Base-by-base conservation (phyloP, 257 asterid species). In the Salvia splendens region DNA sequence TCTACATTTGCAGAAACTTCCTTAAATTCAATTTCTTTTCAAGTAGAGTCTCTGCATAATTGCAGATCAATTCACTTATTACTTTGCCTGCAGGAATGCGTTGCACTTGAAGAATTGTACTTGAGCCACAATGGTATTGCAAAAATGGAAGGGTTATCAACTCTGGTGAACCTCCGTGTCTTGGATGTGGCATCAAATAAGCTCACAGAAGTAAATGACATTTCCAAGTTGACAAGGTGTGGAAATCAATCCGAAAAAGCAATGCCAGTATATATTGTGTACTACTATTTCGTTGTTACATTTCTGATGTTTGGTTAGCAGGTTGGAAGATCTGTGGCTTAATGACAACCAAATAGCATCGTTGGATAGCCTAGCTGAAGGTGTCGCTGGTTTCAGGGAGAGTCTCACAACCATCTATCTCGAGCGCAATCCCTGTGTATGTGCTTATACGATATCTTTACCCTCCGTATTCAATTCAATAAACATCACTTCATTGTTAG, bases 261-360 rank as follows among this genome's bases (percentile, higher is more conserved):
- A 38, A 20, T 76, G 73, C 70, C 70, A 35, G 63, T 50, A 53
- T 14, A 30, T 8, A 10, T 62, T 10, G 6, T n/a, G n/a, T n/a
- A n/a, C n/a, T n/a, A n/a, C n/a, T 17, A 38, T 40, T 5, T 40
- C 1, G 33, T 50, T 71, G 46, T 52, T 60, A 33, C 51, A 20
- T 15, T 78, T 62, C 61, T 79, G 50, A 54, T 68, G 73, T 71
- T 66, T 73, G 59, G 40, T 33, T 74, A 57, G 85, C 91, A 93
- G 99, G 79, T 75, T 94, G 71, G 96, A 94, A 82, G 99, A 94
- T 80, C 70, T 94, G 71, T 94, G 99, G 99, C 96, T 94, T 67
- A 94, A 91, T 68, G 97, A 94, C 81, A 94, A 94, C 79, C 88
- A 79, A 72, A 84, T 91, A 72, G 10, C 83, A 32, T 80, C 97